phyloP scores from a whole-genome alignment of 2,329 filamentous ascomycete species.

The Diaporthe velutina region DNA sequence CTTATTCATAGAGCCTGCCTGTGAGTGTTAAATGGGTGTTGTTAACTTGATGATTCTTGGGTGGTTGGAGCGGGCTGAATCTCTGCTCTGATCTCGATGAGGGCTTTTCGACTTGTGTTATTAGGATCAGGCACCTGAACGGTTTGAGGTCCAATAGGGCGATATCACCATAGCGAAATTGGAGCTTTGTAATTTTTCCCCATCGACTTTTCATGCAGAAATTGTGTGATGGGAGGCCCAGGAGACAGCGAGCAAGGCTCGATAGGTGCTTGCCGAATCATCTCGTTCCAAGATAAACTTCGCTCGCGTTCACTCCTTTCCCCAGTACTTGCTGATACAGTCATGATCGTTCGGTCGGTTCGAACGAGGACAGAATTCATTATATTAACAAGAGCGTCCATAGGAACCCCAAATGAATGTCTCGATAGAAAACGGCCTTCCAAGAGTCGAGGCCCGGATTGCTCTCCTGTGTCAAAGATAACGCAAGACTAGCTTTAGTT shows the following conservation, averaged over 20 bases:
- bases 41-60: no score
- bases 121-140: no score
- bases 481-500: not conserved
- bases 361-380: no score
- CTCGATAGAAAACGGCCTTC: not conserved
- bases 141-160: not conserved
- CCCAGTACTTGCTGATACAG: not conserved
- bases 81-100: not conserved
- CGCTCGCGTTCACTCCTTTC: not conserved
- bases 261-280: not conserved
- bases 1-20: constrained; percentile 27
- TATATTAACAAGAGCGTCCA: no score
- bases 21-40: not conserved
- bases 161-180: constrained; percentile 26
- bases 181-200: not conserved
- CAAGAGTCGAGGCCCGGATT: not conserved
- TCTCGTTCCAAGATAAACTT: no score
- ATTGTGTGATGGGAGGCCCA: not conserved
- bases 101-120: not conserved
- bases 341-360: no score
- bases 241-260: not conserved
- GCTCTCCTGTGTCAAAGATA: not conserved
- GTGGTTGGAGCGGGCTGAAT: not conserved
- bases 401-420: not conserved
- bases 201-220: not conserved